Percentiles rank a stretch among this genome's conserved stretches.
phyloP scores from a whole-genome alignment of 257 asterid genomes.

The Eustoma russellianum region DNA sequence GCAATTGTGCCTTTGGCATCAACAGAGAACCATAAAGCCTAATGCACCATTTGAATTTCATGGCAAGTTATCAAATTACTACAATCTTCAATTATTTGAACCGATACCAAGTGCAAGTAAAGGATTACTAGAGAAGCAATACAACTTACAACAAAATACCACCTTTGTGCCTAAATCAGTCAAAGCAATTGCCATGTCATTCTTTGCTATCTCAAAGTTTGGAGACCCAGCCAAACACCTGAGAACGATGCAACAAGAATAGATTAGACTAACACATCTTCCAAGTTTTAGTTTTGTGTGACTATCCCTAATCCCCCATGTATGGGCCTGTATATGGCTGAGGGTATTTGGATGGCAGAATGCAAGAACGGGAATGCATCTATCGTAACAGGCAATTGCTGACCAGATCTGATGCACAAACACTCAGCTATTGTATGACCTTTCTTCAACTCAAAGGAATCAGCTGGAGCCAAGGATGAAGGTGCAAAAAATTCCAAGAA shows the following conservation, averaged over 20 bases:
- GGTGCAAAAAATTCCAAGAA: too few relatives aligned
- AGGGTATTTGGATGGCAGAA: conserved; percentile 3
- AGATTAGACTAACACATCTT: conserved; percentile 15
- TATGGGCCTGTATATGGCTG: background rate
- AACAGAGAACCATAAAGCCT: background rate
- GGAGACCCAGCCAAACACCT: conserved; percentile 98
- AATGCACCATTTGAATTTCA: background rate
- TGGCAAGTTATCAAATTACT: background rate
- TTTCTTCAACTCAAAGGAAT: too few relatives aligned
- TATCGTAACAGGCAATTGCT: conserved; percentile 96
- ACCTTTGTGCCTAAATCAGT: conserved; percentile 99
- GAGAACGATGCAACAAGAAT: conserved; percentile 16
- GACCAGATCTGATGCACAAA: conserved; percentile 96
- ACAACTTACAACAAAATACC: background rate
- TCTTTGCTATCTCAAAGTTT: conserved; percentile 97
- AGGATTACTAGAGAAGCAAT: background rate
- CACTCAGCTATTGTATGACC: too few relatives aligned
- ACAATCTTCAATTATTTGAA: background rate
- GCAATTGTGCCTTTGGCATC: background rate
- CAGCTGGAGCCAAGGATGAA: too few relatives aligned
- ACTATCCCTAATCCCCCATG: too few relatives aligned
- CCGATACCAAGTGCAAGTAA: conserved; percentile 11
- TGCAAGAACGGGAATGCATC: conserved; percentile 27
- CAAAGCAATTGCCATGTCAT: conserved; percentile 97
- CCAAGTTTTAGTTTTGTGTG: background rate